Evolutionary conservation across 2,329 filamentous ascomycete genomes (phyloP).

Genomic region (Phaeosphaeria sp.): DNA sequence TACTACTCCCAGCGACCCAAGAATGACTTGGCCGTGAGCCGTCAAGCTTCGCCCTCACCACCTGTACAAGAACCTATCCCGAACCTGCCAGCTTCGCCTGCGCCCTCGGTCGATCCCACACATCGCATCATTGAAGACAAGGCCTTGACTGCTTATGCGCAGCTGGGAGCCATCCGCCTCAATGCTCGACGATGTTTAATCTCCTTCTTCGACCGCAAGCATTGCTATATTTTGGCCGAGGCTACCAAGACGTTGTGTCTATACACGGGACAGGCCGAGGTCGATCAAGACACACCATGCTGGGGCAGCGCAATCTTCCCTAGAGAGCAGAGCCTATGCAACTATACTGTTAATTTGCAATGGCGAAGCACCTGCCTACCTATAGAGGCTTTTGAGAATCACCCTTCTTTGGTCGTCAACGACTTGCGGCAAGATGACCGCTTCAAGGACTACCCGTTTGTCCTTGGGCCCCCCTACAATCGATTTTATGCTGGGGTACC

Average conservation of each 20-base stretch:
- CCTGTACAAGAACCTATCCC: constrained; percentile 18
- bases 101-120: constrained; percentile 11
- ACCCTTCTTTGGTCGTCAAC: constrained; percentile 41
- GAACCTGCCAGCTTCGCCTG: constrained; percentile 16
- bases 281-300: constrained; percentile 35
- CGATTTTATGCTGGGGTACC: constrained; percentile 67
- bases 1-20: constrained; percentile 39
- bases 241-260: constrained; percentile 40
- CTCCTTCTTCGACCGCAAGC: constrained; percentile 48
- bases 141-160: constrained; percentile 47
- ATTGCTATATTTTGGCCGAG: constrained; percentile 47
- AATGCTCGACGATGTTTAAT: constrained; percentile 45
- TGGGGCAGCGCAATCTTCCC: constrained; percentile 45
- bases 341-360: constrained; percentile 41
- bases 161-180: constrained; percentile 47
- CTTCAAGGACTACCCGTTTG: constrained; percentile 45
- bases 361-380: constrained; percentile 18
- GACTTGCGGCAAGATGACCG: constrained; percentile 45
- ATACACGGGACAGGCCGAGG: constrained; percentile 33
- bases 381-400: constrained; percentile 20
- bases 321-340: constrained; percentile 42
- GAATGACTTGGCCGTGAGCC: constrained; percentile 21
- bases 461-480: constrained; percentile 38
- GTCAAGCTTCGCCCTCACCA: constrained; percentile 25
- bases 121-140: constrained; percentile 38